Percentiles rank a stretch among this genome's conserved stretches.
These are phyloP conservation scores for Lignosus rhinocerotis DNA, from an alignment of 1,284 basidiomycete genomes.

Conservation along the genomic window DNA sequence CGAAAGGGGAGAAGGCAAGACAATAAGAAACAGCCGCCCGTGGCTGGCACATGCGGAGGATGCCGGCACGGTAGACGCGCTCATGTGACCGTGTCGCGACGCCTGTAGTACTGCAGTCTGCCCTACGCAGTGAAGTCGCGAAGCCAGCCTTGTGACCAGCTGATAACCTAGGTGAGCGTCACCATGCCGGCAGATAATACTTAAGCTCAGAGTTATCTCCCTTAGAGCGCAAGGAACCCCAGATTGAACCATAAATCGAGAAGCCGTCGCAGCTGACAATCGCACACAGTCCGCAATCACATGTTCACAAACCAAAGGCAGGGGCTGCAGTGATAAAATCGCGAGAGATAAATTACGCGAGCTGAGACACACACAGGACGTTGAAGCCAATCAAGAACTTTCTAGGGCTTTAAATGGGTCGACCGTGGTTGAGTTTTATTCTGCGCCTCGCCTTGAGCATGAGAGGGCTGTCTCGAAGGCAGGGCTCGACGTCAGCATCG, in stretches of 20 bases:
- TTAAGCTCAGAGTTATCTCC: background rate
- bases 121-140: no score
- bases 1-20: background rate
- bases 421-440: background rate
- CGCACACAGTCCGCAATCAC: no score
- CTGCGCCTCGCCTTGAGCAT: conserved; percentile 26
- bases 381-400: no score
- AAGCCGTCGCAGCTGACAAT: no score
- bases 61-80: conserved; percentile 6
- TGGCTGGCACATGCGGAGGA: background rate
- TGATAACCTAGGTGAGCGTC: no score
- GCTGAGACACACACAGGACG: no score
- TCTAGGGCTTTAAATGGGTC: no score
- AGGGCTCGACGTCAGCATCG: background rate
- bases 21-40: conserved; percentile 1
- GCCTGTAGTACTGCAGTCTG: background rate
- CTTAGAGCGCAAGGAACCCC: background rate
- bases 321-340: no score
- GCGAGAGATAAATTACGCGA: no score
- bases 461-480: conserved; percentile 21
- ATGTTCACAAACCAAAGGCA: no score
- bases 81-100: conserved; percentile 16
- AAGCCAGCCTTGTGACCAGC: no score
- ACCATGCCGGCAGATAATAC: background rate
- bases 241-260: no score